phyloP scores from a whole-genome alignment of 495 filamentous ascomycete species.

The Hyphodiscus hymeniophilus region DNA sequence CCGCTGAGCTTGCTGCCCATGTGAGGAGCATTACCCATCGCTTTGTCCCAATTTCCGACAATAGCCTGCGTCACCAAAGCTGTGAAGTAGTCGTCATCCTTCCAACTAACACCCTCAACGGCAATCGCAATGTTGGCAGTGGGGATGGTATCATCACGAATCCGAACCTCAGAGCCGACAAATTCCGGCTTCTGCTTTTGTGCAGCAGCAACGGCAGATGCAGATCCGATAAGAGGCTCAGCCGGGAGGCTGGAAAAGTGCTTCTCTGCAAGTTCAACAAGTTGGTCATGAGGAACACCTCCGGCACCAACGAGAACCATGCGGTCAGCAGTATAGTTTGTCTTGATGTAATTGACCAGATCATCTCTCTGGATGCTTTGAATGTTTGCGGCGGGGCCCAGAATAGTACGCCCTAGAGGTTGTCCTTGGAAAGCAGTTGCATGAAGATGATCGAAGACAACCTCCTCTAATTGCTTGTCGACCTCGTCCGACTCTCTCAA shows the following conservation, averaged over 20 bases:
- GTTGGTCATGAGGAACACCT: constrained; percentile 84
- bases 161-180: constrained; percentile 87
- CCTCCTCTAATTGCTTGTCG: constrained; percentile 98
- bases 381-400: constrained; percentile 98
- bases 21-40: constrained; percentile 93
- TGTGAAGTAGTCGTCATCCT: constrained; percentile 97
- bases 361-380: constrained; percentile 86
- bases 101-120: constrained; percentile 99
- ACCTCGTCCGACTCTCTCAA: constrained; percentile 98
- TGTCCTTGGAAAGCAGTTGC: constrained; percentile 95
- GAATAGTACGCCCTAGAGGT: constrained; percentile 93
- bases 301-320: constrained; percentile 98
- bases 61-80: constrained; percentile 96
- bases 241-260: constrained; percentile 72
- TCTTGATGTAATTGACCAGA: constrained; percentile 91
- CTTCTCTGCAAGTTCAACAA: constrained; percentile 94
- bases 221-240: constrained; percentile 61
- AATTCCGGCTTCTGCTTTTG: constrained; percentile 89
- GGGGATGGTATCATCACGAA: constrained; percentile 92
- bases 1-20: constrained; percentile 95
- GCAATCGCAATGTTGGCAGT: constrained; percentile 97
- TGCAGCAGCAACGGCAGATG: constrained; percentile 51
- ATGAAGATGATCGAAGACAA: constrained; percentile 98
- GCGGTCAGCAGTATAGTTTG: constrained; percentile 97
- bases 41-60: constrained; percentile 98